These are phyloP conservation scores for Alternaria sp. DNA, from an alignment of 2,329 filamentous ascomycete genomes.

Conservation along the genomic window DNA sequence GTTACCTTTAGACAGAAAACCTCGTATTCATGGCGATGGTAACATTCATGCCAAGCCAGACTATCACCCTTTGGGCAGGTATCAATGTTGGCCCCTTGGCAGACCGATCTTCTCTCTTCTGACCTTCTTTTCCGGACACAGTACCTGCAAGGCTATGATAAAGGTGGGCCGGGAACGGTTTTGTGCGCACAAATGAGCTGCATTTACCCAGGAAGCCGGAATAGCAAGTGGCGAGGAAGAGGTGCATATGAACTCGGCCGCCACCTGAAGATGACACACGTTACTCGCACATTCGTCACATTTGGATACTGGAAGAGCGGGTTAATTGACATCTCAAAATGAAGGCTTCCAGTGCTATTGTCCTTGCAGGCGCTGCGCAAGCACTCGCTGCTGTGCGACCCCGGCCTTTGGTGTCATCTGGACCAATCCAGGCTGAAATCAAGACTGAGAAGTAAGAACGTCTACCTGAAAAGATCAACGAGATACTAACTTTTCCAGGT, in stretches of 20 bases:
- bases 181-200: conserved; percentile 25
- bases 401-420: conserved; percentile 47
- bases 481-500: conserved; percentile 46
- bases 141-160: conserved; percentile 32
- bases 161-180: conserved; percentile 29
- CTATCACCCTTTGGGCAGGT: conserved; percentile 43
- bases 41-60: conserved; percentile 31
- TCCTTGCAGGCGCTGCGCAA: conserved; percentile 38
- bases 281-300: not conserved
- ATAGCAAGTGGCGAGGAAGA: conserved; percentile 12
- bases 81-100: conserved; percentile 34
- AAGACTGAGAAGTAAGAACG: conserved; percentile 48
- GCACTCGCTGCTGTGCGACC: conserved; percentile 33
- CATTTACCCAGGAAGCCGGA: conserved; percentile 24
- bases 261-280: conserved; percentile 12
- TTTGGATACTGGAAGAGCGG: not conserved
- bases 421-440: conserved; percentile 53
- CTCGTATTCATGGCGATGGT: conserved; percentile 7
- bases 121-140: conserved; percentile 46
- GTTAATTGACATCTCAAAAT: conserved; percentile 27
- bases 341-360: conserved; percentile 38
- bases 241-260: conserved; percentile 27
- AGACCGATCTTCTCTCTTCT: conserved; percentile 37
- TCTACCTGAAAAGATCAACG: not conserved
- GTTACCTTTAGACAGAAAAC: not conserved